A percentile compares a stretch with the other conserved stretches of the same genome.
Evolutionary conservation across 495 filamentous ascomycete genomes (phyloP).

Genomic region (Xylaria scruposa): DNA sequence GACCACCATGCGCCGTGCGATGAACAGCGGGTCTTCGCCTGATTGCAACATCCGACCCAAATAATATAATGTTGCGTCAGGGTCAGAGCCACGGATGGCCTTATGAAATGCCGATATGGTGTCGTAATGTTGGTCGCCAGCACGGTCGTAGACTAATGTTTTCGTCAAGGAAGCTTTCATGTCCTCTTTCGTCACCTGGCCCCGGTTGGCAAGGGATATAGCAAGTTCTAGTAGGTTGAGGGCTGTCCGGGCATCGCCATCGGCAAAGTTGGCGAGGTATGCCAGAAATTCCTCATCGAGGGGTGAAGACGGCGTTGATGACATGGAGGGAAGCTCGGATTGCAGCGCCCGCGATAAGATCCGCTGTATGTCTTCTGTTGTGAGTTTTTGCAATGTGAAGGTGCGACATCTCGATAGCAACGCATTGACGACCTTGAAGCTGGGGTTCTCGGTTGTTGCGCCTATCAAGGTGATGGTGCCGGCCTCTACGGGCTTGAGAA

Average conservation of each 20-base stretch:
- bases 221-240: slow-evolving; percentile 92
- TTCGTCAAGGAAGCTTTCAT: slow-evolving; percentile 84
- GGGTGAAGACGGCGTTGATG: slow-evolving; percentile 55
- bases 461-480: slow-evolving; percentile 92
- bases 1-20: slow-evolving; percentile 89
- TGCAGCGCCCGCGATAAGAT: slow-evolving; percentile 79
- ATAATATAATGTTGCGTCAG: slow-evolving; percentile 91
- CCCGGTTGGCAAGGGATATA: slow-evolving; percentile 57
- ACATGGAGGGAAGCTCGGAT: slow-evolving; percentile 53
- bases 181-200: slow-evolving; percentile 62
- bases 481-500: slow-evolving; percentile 89
- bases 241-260: slow-evolving; percentile 90
- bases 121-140: slow-evolving; percentile 95
- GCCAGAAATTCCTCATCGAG: slow-evolving; percentile 77
- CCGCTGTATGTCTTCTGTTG: slow-evolving; percentile 68
- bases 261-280: slow-evolving; percentile 84
- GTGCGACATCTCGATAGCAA: slow-evolving; percentile 88
- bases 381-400: slow-evolving; percentile 81
- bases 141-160: slow-evolving; percentile 92
- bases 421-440: slow-evolving; percentile 90
- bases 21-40: slow-evolving; percentile 91
- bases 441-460: slow-evolving; percentile 96
- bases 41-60: slow-evolving; percentile 95
- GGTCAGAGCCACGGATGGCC: slow-evolving; percentile 82
- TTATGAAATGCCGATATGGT: slow-evolving; percentile 98